phyloP scores from a whole-genome alignment of 495 filamentous ascomycete genomes.

The Hyphodiscus hymeniophilus region DNA sequence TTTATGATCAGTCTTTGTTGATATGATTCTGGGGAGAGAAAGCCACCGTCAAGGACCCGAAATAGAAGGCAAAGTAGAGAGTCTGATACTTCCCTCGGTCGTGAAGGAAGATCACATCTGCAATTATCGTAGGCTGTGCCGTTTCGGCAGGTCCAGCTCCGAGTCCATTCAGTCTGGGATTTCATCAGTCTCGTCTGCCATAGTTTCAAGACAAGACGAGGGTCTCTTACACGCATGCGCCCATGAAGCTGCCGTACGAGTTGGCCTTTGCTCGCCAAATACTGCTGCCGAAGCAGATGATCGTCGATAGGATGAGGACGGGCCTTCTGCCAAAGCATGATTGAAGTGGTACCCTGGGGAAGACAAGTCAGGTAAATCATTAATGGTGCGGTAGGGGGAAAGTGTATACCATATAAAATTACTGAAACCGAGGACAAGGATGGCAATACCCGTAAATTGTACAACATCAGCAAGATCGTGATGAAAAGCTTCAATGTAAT shows the following conservation, averaged over 20 bases:
- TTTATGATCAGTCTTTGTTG: conserved; percentile 49
- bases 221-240: conserved; percentile 41
- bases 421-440: conserved; percentile 55
- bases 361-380: not conserved
- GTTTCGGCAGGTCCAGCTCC: conserved; percentile 51
- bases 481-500: conserved; percentile 21
- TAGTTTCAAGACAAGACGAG: not conserved
- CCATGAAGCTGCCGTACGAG: conserved; percentile 54
- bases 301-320: conserved; percentile 45
- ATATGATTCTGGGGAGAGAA: conserved; percentile 33
- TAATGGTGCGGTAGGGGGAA: too few species aligned
- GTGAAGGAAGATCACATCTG: conserved; percentile 58
- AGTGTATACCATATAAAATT: conserved; percentile 56
- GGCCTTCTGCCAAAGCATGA: conserved; percentile 51
- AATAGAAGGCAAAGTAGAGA: conserved; percentile 48
- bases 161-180: conserved; percentile 44
- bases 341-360: conserved; percentile 43
- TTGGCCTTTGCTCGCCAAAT: conserved; percentile 53
- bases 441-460: conserved; percentile 41
- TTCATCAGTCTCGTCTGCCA: not conserved
- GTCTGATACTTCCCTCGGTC: conserved; percentile 59
- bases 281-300: conserved; percentile 47
- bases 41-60: conserved; percentile 33
- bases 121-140: conserved; percentile 50
- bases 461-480: conserved; percentile 10